phyloP scores from a whole-genome alignment of 2,329 filamentous ascomycete species.

The Falciphora oryzae region DNA sequence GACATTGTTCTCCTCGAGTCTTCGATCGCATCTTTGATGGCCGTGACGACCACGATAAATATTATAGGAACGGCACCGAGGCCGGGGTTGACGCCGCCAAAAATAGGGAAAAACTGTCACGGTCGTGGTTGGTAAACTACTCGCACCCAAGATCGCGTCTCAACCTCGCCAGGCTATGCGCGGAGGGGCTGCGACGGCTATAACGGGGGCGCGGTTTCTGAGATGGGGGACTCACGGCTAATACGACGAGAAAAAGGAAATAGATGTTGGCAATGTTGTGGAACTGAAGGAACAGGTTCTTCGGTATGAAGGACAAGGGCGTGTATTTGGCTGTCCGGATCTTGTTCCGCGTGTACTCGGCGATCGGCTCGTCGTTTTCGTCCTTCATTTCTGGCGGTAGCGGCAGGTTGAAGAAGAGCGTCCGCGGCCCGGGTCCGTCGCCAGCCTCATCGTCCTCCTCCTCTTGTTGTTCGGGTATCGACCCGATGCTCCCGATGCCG shows the following conservation, averaged over 20 bases:
- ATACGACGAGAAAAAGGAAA: conserved; percentile 93
- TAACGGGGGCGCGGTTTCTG: conserved; percentile 5
- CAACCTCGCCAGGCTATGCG: background rate
- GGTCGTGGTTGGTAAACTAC: background rate
- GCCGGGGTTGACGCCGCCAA: conserved; percentile 85
- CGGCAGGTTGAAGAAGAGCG: conserved; percentile 79
- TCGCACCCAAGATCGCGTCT: conserved; percentile 1
- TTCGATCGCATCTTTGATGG: conserved; percentile 91
- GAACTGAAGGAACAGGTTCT: conserved; percentile 97
- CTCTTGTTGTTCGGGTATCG: conserved; percentile 20
- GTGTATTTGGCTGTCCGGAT: conserved; percentile 98
- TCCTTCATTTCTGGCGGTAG: conserved; percentile 71
- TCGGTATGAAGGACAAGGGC: conserved; percentile 87
- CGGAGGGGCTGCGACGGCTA: conserved; percentile 3
- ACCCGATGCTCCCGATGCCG: conserved; percentile 26
- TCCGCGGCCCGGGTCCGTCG: conserved; percentile 42
- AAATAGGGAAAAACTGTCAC: conserved; percentile 85
- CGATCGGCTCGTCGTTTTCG: conserved; percentile 68
- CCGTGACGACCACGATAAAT: conserved; percentile 81
- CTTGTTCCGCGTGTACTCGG: conserved; percentile 82
- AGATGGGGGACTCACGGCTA: conserved; percentile 63
- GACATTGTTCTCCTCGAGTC: conserved; percentile 88
- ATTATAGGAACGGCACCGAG: conserved; percentile 88
- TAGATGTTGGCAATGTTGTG: conserved; percentile 98
- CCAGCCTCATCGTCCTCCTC: conserved; percentile 16